These are phyloP conservation scores for Saccharomyces paradoxus DNA, from an alignment of 805 yeast species.

Conservation along the genomic window DNA sequence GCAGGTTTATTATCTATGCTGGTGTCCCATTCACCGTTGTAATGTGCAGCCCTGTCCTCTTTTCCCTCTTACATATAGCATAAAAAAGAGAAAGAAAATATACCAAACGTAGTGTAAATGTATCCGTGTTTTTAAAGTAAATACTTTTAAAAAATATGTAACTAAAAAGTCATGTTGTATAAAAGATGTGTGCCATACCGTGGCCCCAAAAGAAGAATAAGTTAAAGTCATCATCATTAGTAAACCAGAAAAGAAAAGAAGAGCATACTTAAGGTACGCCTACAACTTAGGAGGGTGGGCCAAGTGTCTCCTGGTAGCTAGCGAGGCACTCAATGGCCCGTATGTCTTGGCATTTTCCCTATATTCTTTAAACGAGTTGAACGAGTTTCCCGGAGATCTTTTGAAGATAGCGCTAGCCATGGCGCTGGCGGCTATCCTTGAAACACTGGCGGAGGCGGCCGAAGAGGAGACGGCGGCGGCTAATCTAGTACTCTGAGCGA, in stretches of 20 bases:
- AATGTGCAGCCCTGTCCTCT: slow-evolving; percentile 22
- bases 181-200: background rate
- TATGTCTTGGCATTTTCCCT: slow-evolving; percentile 33
- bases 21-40: slow-evolving; percentile 62
- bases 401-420: slow-evolving; percentile 5
- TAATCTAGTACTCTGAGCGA: slow-evolving; percentile 8
- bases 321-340: slow-evolving; percentile 31
- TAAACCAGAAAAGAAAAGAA: background rate
- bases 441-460: slow-evolving; percentile 1
- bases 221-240: background rate
- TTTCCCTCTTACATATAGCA: slow-evolving; percentile 1
- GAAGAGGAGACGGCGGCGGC: slow-evolving; percentile 6
- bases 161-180: background rate
- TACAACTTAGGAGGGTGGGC: slow-evolving; percentile 1
- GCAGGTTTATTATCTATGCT: slow-evolving; percentile 69
- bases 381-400: slow-evolving; percentile 28
- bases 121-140: background rate
- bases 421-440: slow-evolving; percentile 1
- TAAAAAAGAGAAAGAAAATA: background rate
- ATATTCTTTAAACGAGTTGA: slow-evolving; percentile 31
- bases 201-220: background rate
- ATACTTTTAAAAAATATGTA: background rate
- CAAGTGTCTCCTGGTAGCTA: slow-evolving; percentile 18
- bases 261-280: background rate
- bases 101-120: background rate